Evolutionary conservation across 2,329 filamentous ascomycete genomes (phyloP), one percentile per base, ranked within the genome.

Genomic region (Rhinocladiella similis): DNA sequence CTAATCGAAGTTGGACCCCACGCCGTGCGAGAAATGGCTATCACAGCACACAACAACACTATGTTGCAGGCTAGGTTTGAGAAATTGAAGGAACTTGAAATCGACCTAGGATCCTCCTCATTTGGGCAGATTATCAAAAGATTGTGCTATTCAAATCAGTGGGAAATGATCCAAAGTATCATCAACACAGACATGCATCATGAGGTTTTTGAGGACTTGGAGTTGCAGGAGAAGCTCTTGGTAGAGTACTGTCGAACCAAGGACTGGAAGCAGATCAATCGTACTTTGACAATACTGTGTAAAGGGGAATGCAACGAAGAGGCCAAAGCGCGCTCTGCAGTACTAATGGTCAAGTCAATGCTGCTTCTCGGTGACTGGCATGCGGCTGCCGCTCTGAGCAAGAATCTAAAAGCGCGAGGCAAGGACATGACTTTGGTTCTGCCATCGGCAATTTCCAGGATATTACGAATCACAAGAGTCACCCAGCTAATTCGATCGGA

Each of bases 21-120:
- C 16, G 88, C 90, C 3, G 70, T 96, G 18, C 88, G 91, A 62
- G 87, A 92, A 45, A 84, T 96, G 70, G 90, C 86, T 3, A 71
- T 88, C 10, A 81, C 89, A 65, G 83, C 88, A 50, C 70, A 75
- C 1, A 80, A 80, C 9, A 70, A 83, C 0, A 73, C 79, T 29
- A 80, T 78, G 5, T 75, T 94, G n/a, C 67, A 77, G 20, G 69
- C 75, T 1, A 83, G 84, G 29, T 79, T 96, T 22, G 69, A 78
- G 22, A 79, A 84, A 52, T 76, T 96, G 2, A 76, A 81, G 57
- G 73, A 78, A 50, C 75, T 83, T 5, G 84, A 83, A 0, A 88
- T 96, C 27, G 75, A 77, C 0, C 75, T 90, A 25, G 79, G 82
- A 3, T 72, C 79, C 4, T 85, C 83, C 3, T 79, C 82, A 2